Conservation (phyloP, 768 basidiomycete genomes). For the Sporobolomyces pararoseus region DNA sequence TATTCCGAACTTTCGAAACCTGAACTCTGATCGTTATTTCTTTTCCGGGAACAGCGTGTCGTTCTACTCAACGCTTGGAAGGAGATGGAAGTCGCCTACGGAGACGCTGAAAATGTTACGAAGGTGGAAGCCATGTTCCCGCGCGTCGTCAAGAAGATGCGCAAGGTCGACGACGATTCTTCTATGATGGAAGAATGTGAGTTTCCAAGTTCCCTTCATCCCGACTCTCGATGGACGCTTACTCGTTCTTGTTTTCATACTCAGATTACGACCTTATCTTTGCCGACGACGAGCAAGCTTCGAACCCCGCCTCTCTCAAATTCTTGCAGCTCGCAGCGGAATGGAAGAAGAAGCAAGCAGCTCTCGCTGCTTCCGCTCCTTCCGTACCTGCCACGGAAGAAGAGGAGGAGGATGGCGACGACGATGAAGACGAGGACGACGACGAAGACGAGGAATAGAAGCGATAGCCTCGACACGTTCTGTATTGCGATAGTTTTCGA, state of each 20-base stretch:
- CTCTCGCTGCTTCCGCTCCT: slow-evolving; percentile 24
- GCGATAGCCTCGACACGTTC: no score
- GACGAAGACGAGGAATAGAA: background rate
- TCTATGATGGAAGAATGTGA: slow-evolving; percentile 42
- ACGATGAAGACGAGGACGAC: slow-evolving; percentile 10
- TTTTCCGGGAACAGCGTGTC: slow-evolving; percentile 63
- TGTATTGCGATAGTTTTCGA: no score
- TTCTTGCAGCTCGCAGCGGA: slow-evolving; percentile 92
- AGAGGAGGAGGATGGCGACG: slow-evolving; percentile 11
- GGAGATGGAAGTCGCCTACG: slow-evolving; percentile 78
- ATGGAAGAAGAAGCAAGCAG: slow-evolving; percentile 56
- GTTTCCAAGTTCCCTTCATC: background rate
- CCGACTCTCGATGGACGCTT: background rate
- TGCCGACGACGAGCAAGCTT: slow-evolving; percentile 90
- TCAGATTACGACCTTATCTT: slow-evolving; percentile 92
- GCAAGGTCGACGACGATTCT: slow-evolving; percentile 53
- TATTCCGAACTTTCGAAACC: background rate
- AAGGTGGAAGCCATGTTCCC: slow-evolving; percentile 93
- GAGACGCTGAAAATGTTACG: slow-evolving; percentile 60
- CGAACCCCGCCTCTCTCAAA: slow-evolving; percentile 89
- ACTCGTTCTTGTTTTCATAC: slow-evolving; percentile 11
- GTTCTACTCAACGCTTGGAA: slow-evolving; percentile 93
- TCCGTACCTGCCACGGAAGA: slow-evolving; percentile 2
- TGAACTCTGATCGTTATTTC: no score
- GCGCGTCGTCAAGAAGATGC: slow-evolving; percentile 74